Conservation (phyloP, 1,284 basidiomycete species). For the Malassezia psittaci region DNA sequence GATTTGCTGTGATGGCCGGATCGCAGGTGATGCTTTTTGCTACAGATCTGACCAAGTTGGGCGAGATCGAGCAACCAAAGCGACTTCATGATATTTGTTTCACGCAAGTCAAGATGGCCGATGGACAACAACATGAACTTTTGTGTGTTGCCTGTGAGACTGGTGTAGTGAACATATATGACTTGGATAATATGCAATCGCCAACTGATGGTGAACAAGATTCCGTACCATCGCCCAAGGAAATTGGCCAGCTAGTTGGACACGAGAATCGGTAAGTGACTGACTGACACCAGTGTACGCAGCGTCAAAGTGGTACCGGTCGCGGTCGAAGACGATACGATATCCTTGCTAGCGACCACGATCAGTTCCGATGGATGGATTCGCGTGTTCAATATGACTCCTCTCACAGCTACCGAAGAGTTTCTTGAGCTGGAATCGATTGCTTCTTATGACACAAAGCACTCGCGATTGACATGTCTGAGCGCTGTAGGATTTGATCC, state of each 20-base stretch:
- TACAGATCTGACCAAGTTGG: constrained; percentile 37
- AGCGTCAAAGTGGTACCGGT: not conserved
- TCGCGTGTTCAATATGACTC: constrained; percentile 34
- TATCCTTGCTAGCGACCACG: constrained; percentile 22
- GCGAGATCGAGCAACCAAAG: constrained; percentile 27
- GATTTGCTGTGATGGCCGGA: constrained; percentile 33
- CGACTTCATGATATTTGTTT: constrained; percentile 34
- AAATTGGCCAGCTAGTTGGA: constrained; percentile 32
- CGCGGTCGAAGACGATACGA: not conserved
- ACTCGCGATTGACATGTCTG: constrained; percentile 40
- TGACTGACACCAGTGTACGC: not conserved
- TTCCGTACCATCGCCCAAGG: constrained; percentile 18
- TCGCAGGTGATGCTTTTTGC: constrained; percentile 31
- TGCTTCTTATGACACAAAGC: constrained; percentile 34
- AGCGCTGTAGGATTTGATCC: constrained; percentile 30
- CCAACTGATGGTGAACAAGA: constrained; percentile 13
- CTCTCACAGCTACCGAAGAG: not conserved
- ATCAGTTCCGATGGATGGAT: constrained; percentile 45
- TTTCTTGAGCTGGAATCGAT: constrained; percentile 18
- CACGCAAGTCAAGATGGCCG: constrained; percentile 11
- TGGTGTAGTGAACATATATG: constrained; percentile 27
- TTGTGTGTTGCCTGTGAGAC: constrained; percentile 30
- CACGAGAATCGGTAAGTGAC: constrained; percentile 38
- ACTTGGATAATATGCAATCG: constrained; percentile 21
- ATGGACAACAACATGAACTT: constrained; percentile 25